These are phyloP conservation scores for Candida taoyuanica DNA, from an alignment of 805 yeast genomes.

Conservation along the genomic window DNA sequence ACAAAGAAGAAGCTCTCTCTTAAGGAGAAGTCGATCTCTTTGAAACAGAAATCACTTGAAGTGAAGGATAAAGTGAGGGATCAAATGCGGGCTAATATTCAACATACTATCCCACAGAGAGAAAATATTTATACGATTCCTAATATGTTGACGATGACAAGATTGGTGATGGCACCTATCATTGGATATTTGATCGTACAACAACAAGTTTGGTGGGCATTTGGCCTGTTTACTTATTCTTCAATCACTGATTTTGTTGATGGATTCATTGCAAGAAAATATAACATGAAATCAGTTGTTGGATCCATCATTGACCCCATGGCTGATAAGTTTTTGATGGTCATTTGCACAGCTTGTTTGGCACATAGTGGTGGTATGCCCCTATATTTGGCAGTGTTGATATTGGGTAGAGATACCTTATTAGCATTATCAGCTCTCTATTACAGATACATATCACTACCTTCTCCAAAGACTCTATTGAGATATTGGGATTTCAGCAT, in stretches of 20 bases:
- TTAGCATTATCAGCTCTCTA: conserved; percentile 69
- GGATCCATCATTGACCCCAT: conserved; percentile 93
- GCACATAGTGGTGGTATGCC: conserved; percentile 72
- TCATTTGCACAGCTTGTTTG: conserved; percentile 74
- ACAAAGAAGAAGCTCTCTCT: too few species aligned
- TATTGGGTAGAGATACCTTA: conserved; percentile 79
- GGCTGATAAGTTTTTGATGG: conserved; percentile 91
- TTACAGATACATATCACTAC: conserved; percentile 67
- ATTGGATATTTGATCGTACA: conserved; percentile 75
- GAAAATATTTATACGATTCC: conserved; percentile 81
- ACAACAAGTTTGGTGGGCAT: conserved; percentile 59
- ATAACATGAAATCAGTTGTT: conserved; percentile 68
- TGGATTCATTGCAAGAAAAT: conserved; percentile 85
- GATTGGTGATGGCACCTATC: conserved; percentile 79
- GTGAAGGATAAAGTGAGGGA: conserved; percentile 20
- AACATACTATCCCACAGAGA: conserved; percentile 33
- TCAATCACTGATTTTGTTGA: conserved; percentile 89
- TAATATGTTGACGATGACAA: conserved; percentile 72
- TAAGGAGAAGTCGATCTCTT: too few species aligned
- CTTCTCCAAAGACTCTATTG: conserved; percentile 65
- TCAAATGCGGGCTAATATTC: conserved; percentile 29
- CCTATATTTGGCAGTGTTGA: conserved; percentile 54
- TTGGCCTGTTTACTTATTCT: conserved; percentile 74
- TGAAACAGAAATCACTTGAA: conserved; percentile 1
- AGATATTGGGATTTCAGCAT: conserved; percentile 76